Evolutionary conservation across 192 early-diverging fungal species (phyloP).

Genomic region (Physocladia obscura): DNA sequence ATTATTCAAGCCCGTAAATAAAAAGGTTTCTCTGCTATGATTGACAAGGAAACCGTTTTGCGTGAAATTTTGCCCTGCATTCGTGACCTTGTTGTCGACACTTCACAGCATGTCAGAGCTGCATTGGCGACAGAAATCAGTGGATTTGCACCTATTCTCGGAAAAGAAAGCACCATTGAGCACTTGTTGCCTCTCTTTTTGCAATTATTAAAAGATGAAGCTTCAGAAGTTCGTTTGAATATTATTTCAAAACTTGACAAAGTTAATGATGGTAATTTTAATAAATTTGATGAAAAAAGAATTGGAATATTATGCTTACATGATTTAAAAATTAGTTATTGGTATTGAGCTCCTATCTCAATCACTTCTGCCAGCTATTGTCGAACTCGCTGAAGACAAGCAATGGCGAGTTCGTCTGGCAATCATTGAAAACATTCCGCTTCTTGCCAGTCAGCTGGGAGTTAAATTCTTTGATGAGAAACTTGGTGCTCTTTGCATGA

Average conservation of each 20-base stretch:
- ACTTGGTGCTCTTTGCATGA: slow-evolving; percentile 91
- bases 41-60: slow-evolving; percentile 77
- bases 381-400: slow-evolving; percentile 99
- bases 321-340: slow-evolving; percentile 53
- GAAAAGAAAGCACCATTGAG: slow-evolving; percentile 92
- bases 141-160: slow-evolving; percentile 90
- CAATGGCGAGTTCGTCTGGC: slow-evolving; percentile 99
- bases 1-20: background rate
- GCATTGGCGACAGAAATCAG: slow-evolving; percentile 95
- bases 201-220: slow-evolving; percentile 95
- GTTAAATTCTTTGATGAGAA: slow-evolving; percentile 97
- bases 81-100: slow-evolving; percentile 92
- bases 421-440: slow-evolving; percentile 98
- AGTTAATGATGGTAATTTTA: slow-evolving; percentile 78
- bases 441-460: slow-evolving; percentile 94
- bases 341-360: slow-evolving; percentile 97
- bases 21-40: slow-evolving; percentile 66
- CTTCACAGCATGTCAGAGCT: slow-evolving; percentile 93
- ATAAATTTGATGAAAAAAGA: too few relatives aligned
- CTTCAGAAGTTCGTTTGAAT: slow-evolving; percentile 95
- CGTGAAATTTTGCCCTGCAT: slow-evolving; percentile 84
- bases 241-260: slow-evolving; percentile 97
- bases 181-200: slow-evolving; percentile 91
- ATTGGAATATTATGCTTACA: too few relatives aligned
- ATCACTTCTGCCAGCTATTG: slow-evolving; percentile 93